Evolutionary conservation across 2,329 filamentous ascomycete species (phyloP), one percentile per base, ranked within the genome.

Genomic region (Xylariaceae sp.): DNA sequence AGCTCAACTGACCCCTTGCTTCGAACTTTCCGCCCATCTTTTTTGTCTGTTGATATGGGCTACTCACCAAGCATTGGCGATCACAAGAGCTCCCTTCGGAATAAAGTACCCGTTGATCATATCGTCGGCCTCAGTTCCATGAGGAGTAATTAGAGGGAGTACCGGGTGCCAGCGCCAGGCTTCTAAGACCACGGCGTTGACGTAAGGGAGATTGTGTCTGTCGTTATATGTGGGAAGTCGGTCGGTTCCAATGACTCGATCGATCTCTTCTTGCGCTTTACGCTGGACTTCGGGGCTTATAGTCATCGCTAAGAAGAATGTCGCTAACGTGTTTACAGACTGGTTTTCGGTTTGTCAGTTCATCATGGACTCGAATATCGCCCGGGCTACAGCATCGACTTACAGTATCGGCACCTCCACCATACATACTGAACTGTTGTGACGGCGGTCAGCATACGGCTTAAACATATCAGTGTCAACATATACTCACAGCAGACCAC

Each of bases 231-330:
- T 61, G 8, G 70, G 70, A 1, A 72, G 64, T 7, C 70, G 56
- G 8, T 68, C 62, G 2, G 64, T 55, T 1, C 77, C 70, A 18
- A 71, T 59, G 4, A 71, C 68, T 2, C 63, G 63, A 51, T 71
- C 70, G n/a, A 72, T 68, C 15, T 70, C 66, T 52, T 67, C 64
- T 54, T 63, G 76, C 66, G 63, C 75, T 68, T 64, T 72, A 2
- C 64, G 67, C 41, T 81, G 78, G 0, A 76, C 72, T 34, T 80
- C 75, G 0, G 80, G 80, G 53, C 74, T 73, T 2, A 79, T 49
- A 2, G 70, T 72, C 76, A 83, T 80, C 9, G 75, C 76, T 2
- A 82, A 68, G 65, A 78, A 79, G 68, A 82, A 82, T 0, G 58
- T 55, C 2, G 68, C 64, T 2, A 79, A 61, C 0, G 75, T 69